Evolutionary conservation across 2,329 filamentous ascomycete species (phyloP).

Genomic region (Spiromastix sp.): DNA sequence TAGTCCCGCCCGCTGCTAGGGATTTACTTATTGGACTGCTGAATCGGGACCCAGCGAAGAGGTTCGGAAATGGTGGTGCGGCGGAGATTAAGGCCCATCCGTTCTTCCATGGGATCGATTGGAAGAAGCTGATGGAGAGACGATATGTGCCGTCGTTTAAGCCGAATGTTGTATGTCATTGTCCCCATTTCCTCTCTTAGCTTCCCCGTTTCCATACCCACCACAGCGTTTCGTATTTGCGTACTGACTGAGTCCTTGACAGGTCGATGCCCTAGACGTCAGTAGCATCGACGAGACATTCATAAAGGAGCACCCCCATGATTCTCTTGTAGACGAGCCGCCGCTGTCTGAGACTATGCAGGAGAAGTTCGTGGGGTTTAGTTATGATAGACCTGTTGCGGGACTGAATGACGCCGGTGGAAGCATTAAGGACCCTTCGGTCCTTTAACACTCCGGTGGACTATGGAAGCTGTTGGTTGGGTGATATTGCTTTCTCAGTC

Average conservation of each 20-base stretch:
- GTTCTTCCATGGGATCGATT: conserved; percentile 98
- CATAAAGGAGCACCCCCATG: conserved; percentile 76
- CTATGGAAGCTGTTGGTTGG: no score
- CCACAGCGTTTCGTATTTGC: no score
- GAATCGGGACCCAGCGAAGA: conserved; percentile 81
- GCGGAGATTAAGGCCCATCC: conserved; percentile 98
- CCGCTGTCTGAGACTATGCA: conserved; percentile 92
- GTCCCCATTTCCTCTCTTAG: neutral
- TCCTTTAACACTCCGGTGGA: no score
- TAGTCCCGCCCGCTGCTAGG: conserved; percentile 86
- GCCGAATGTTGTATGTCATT: conserved; percentile 76
- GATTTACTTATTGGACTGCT: conserved; percentile 83
- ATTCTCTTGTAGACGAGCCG: conserved; percentile 87
- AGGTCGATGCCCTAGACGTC: conserved; percentile 82
- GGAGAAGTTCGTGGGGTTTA: conserved; percentile 91
- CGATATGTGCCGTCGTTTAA: conserved; percentile 99
- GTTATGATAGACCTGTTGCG: conserved; percentile 90
- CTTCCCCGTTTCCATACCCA: no score
- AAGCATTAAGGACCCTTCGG: conserved; percentile 74
- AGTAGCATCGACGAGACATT: conserved; percentile 90
- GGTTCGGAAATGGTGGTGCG: conserved; percentile 84
- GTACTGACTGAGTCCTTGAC: conserved; percentile 13
- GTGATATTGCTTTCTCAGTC: no score
- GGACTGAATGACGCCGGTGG: conserved; percentile 88
- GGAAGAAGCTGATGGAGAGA: conserved; percentile 90